Conservation (phyloP, 164 flowering plant genomes). For the Brasenia schreberi region DNA sequence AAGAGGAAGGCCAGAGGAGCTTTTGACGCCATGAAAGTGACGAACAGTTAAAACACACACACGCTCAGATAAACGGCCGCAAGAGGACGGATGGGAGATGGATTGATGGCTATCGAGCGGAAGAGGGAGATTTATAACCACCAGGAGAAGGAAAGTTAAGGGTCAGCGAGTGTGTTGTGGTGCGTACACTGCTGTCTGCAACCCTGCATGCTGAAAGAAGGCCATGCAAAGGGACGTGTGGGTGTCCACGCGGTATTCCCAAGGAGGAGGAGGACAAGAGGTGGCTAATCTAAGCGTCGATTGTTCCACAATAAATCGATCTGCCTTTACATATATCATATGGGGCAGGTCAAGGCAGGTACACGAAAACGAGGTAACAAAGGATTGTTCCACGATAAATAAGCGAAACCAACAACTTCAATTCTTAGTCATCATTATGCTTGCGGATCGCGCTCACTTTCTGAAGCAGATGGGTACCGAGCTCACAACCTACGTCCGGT, state of each 20-base stretch:
- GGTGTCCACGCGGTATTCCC: neutral
- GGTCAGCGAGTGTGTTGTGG: neutral
- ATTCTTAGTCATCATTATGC: no score
- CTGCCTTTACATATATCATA: no score
- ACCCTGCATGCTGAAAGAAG: neutral
- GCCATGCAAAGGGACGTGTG: neutral
- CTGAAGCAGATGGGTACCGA: no score
- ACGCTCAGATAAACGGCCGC: neutral
- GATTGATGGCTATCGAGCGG: neutral
- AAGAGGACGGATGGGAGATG: neutral
- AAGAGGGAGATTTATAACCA: neutral
- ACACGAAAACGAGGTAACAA: no score
- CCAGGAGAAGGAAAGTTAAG: neutral
- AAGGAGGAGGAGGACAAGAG: neutral
- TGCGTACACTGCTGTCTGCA: no score
- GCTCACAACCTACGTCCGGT: no score
- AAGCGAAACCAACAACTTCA: no score
- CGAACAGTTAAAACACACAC: neutral
- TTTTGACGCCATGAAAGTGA: neutral
- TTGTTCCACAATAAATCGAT: no score
- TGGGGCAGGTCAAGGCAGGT: no score
- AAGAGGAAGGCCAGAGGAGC: neutral
- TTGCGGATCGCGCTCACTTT: no score
- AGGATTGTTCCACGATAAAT: no score
- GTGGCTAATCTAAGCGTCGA: neutral